Base-by-base conservation (phyloP, 129 eudicot species). In the Solidago caesia region DNA sequence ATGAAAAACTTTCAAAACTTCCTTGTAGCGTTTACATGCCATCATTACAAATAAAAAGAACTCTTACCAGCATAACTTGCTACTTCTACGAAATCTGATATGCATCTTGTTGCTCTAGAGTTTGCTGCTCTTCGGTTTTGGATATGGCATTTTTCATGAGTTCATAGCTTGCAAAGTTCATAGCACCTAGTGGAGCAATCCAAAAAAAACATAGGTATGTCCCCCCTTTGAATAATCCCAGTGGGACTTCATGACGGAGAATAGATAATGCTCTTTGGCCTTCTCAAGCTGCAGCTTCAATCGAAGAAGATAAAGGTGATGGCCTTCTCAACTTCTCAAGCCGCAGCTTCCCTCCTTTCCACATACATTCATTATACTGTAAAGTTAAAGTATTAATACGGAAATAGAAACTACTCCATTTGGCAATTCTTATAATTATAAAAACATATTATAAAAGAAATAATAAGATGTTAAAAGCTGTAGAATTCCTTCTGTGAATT, bases 121-220 rank as follows among this genome's bases (percentile, higher is more conserved):
- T 68, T 71, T 70, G 79, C 70, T 77, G 81, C 51, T 89, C 89
- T 64, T 89, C 91, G 4, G 70, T 77, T 82, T 82, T 83, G 44
- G 79, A 82, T 75, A 93, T 90, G 25, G 98, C 96, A 64, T 93
- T 93, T 60, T 82, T 93, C 75, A 90, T 87, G n/a, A 93, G 97
- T 79, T 93, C 98, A 48, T 93, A 93, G 49, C 98, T 96, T 7
- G 98, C 98, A 74, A 93, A 90, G 69, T 93, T 93, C 96, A 93
- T 93, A 63, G 98, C 98, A 43, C 98, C 98, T 1, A 93, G 76
- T 8, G 98, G 98, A 39, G 98, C 98, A 10, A 93, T 87, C 98
- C 98, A 93, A 76, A 93, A 93, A 93, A 93, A 21, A 21, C 79
- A 97, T 80, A 59, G 98, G 98, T 25, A 93, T 74, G 27, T 21